Base-by-base conservation (phyloP, 2,329 filamentous ascomycete species). In the Penicillium corylophilum region DNA sequence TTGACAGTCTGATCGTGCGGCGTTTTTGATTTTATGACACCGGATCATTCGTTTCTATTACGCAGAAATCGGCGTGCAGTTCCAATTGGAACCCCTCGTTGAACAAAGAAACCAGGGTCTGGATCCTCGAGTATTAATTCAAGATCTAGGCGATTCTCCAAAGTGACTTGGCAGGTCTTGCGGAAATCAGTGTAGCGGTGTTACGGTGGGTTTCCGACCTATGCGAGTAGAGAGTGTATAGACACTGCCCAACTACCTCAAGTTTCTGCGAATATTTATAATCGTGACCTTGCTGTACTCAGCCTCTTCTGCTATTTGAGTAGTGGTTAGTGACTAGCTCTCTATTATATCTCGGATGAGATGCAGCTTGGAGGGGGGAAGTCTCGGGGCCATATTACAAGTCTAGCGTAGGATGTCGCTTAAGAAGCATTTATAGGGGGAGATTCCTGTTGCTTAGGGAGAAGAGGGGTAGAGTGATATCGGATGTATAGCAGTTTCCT, bases 131-230 rank as follows among this genome's bases (percentile, higher is more conserved):
- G n/a, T n/a, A n/a, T n/a, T n/a, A n/a, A n/a, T n/a, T n/a, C n/a
- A n/a, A n/a, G n/a, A n/a, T n/a, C n/a, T n/a, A n/a, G n/a, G n/a
- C n/a, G n/a, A n/a, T n/a, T n/a, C n/a, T n/a, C n/a, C n/a, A n/a
- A n/a, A n/a, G n/a, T n/a, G n/a, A n/a, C n/a, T n/a, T 51, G 35
- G 41, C 52, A 60, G 24, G 49, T 44, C 10, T 42, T 51, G 3
- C 45, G 50, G 44, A 57, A 55, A 43, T 60, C 50, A 24, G 53
- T n/a, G n/a, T 13, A 36, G 16, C 33, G 33, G 16, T 12, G 33
- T 36, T 18, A 36, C 16, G 16, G 33, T 36, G 69, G n/a, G n/a
- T n/a, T n/a, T n/a, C n/a, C n/a, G n/a, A n/a, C n/a, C n/a, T n/a
- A n/a, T n/a, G n/a, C n/a, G n/a, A n/a, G n/a, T n/a, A n/a, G n/a